phyloP scores from a whole-genome alignment of 78 protist species.

The Planoprotostelium fungivorum region DNA sequence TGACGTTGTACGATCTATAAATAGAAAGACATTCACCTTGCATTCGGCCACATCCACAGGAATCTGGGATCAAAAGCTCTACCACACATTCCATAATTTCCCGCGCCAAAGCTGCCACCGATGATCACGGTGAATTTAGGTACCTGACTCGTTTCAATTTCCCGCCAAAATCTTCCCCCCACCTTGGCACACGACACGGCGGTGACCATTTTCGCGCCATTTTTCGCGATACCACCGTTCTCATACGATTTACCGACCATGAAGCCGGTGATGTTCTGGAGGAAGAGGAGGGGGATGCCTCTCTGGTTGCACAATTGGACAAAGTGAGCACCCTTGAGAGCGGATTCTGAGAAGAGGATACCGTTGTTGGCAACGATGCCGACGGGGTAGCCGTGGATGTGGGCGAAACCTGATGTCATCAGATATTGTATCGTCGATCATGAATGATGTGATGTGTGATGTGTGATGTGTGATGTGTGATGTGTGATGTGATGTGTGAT shows the following conservation, averaged over 20 bases:
- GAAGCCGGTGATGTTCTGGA: slow-evolving; percentile 97
- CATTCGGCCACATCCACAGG: slow-evolving; percentile 96
- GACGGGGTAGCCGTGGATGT: slow-evolving; percentile 88
- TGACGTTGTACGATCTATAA: not conserved
- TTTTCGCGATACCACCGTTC: slow-evolving; percentile 88
- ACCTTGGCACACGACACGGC: slow-evolving; percentile 89
- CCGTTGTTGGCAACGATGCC: slow-evolving; percentile 98
- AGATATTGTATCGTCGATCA: no score
- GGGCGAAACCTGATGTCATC: slow-evolving; percentile 73
- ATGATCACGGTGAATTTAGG: slow-evolving; percentile 94
- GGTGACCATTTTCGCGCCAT: slow-evolving; percentile 96
- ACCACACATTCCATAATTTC: slow-evolving; percentile 98
- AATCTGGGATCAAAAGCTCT: slow-evolving; percentile 85
- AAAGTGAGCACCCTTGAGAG: slow-evolving; percentile 93
- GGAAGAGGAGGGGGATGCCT: slow-evolving; percentile 89
- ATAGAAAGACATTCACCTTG: slow-evolving; percentile 11
- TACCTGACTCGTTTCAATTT: slow-evolving; percentile 36
- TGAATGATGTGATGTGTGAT: not conserved
- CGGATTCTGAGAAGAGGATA: slow-evolving; percentile 75
- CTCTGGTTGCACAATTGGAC: slow-evolving; percentile 91
- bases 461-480: no score
- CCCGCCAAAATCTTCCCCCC: not conserved
- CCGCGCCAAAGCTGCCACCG: slow-evolving; percentile 97
- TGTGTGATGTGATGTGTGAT: no score
- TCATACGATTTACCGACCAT: slow-evolving; percentile 93